A percentile compares a stretch with the other conserved stretches of the same genome.
These are phyloP conservation scores for Glaciozyma antarctica DNA, from an alignment of 768 basidiomycete genomes.

Conservation along the genomic window DNA sequence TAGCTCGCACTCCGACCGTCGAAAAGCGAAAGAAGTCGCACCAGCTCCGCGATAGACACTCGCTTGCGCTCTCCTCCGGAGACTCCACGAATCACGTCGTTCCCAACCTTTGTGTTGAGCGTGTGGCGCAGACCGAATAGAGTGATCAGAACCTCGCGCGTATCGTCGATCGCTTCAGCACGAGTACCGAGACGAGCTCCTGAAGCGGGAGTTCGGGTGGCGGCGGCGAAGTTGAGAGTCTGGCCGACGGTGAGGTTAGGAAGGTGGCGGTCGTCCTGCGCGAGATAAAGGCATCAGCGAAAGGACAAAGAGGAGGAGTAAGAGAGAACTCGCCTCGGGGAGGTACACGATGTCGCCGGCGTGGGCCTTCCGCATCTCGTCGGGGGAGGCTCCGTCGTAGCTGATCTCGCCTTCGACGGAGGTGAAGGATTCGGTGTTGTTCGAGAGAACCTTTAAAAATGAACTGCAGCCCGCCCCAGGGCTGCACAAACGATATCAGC, in stretches of 20 bases:
- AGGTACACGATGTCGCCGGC: constrained; percentile 77
- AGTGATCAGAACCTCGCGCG: constrained; percentile 43
- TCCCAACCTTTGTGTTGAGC: constrained; percentile 62
- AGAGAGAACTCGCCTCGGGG: constrained; percentile 39
- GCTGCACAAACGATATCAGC: constrained; percentile 25
- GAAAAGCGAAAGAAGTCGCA: too few species aligned
- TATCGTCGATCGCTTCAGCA: constrained; percentile 40
- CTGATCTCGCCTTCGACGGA: constrained; percentile 44
- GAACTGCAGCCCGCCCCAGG: constrained; percentile 40
- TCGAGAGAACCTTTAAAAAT: constrained; percentile 49
- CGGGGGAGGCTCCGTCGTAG: constrained; percentile 45
- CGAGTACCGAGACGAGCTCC: constrained; percentile 40
- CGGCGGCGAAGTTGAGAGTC: constrained; percentile 50
- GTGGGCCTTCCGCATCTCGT: constrained; percentile 47
- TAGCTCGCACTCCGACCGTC: too few species aligned
- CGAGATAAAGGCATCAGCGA: too few species aligned
- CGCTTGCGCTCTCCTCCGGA: constrained; percentile 47
- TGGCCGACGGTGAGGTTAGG: constrained; percentile 46
- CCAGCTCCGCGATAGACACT: constrained; percentile 44
- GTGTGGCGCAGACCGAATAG: constrained; percentile 71
- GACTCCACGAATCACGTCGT: constrained; percentile 52
- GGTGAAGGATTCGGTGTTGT: constrained; percentile 39
- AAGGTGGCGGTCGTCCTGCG: constrained; percentile 31
- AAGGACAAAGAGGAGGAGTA: too few species aligned
- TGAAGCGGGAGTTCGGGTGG: constrained; percentile 46